Conservation (phyloP, 441 rosid species). For the Arabidopsis lyrata region DNA sequence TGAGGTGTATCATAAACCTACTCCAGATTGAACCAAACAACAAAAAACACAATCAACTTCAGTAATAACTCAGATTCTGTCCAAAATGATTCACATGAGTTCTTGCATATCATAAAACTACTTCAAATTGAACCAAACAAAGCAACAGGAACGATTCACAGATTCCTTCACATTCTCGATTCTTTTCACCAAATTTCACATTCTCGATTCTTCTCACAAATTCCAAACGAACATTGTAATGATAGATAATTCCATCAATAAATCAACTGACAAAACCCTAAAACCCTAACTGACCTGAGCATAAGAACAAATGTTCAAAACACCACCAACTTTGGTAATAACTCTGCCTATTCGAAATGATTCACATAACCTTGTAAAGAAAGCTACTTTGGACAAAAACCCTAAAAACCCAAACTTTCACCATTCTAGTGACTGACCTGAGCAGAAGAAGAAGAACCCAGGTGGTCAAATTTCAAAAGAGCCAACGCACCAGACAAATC, state of each 20-base stretch:
- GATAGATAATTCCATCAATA: neutral
- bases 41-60: neutral
- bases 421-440: slow-evolving; percentile 48
- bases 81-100: neutral
- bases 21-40: slow-evolving; percentile 21
- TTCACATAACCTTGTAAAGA: too few relatives aligned
- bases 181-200: neutral
- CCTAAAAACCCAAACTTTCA: neutral
- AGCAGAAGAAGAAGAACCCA: slow-evolving; percentile 59
- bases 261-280: neutral
- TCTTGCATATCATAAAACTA: slow-evolving; percentile 68
- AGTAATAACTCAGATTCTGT: neutral
- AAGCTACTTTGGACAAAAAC: neutral
- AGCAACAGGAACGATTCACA: too few relatives aligned
- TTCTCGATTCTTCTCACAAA: neutral
- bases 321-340: neutral
- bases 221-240: neutral
- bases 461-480: slow-evolving; percentile 55
- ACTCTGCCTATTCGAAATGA: neutral
- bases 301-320: neutral
- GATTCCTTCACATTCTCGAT: neutral
- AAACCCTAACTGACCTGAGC: neutral
- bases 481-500: slow-evolving; percentile 86
- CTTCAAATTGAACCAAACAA: slow-evolving; percentile 21
- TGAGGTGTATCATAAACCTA: slow-evolving; percentile 87